Percentiles rank a stretch among this genome's conserved stretches.
Conservation (phyloP, 306 rosid genomes). For the Erythrophleum fordii region DNA sequence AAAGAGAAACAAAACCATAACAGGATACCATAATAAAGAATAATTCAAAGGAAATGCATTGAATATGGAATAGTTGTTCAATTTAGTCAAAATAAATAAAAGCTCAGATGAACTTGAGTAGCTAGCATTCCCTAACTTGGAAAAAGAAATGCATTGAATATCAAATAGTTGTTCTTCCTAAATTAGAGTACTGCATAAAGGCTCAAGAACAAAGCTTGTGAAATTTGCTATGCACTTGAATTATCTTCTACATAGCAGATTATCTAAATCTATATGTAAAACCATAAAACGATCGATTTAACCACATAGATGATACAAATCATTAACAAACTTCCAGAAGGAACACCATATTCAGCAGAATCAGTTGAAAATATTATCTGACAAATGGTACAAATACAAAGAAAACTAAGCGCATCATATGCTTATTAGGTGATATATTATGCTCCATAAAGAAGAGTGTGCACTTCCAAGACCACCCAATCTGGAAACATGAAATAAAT, state of each 20-base stretch:
- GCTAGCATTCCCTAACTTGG: background rate
- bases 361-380: constrained; percentile 8
- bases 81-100: background rate
- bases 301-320: background rate
- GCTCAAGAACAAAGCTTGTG: background rate
- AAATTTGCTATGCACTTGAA: background rate
- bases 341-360: constrained; percentile 25
- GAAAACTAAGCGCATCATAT: background rate
- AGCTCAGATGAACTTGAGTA: background rate
- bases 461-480: constrained; percentile 12
- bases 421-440: background rate
- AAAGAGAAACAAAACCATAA: background rate
- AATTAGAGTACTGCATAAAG: no score
- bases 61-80: background rate
- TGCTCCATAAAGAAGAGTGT: background rate
- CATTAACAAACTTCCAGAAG: constrained; percentile 10
- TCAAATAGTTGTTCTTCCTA: background rate
- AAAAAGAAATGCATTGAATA: background rate
- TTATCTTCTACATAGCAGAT: constrained; percentile 3
- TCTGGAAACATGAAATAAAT: constrained; percentile 26
- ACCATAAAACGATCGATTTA: constrained; percentile 9
- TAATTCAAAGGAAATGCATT: background rate
- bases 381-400: constrained; percentile 8
- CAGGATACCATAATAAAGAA: background rate
- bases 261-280: background rate